A percentile compares a stretch with the other conserved stretches of the same genome.
Conservation (phyloP, 2,329 filamentous ascomycete genomes). For the Pseudogymnoascus sp. region DNA sequence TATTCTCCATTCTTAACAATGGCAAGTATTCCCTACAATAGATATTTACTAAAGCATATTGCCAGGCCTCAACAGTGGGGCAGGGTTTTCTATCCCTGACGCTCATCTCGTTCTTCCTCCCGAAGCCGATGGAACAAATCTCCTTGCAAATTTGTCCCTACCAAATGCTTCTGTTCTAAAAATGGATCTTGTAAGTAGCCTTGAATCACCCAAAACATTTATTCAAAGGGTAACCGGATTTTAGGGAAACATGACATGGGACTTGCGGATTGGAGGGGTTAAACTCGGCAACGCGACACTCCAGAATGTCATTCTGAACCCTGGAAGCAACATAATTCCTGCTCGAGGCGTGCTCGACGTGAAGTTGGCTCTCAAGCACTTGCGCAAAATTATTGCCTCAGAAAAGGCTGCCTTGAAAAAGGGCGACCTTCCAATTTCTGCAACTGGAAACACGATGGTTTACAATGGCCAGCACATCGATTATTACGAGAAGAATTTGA, state of each 20-base stretch:
- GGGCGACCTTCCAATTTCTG: background rate
- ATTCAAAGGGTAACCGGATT: background rate
- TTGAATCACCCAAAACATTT: background rate
- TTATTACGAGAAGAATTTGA: conserved; percentile 3
- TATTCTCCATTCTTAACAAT: background rate
- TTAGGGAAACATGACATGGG: background rate
- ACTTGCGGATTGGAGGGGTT: background rate
- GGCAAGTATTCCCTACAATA: background rate
- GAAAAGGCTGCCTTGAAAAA: background rate
- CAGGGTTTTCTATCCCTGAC: background rate
- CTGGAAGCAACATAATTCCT: background rate
- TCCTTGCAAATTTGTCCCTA: background rate
- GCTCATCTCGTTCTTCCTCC: background rate
- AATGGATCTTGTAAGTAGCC: background rate
- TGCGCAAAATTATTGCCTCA: background rate
- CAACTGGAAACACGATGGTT: conserved; percentile 4
- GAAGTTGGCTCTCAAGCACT: background rate
- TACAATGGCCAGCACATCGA: conserved; percentile 6
- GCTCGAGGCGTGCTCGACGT: background rate
- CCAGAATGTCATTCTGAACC: background rate
- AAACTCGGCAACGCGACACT: background rate
- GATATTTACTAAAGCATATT: background rate
- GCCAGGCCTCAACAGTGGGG: background rate
- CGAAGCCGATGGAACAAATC: background rate
- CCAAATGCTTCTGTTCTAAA: background rate